Evolutionary conservation across 257 asterid genomes (phyloP).

Genomic region (Osmanthus fragrans): DNA sequence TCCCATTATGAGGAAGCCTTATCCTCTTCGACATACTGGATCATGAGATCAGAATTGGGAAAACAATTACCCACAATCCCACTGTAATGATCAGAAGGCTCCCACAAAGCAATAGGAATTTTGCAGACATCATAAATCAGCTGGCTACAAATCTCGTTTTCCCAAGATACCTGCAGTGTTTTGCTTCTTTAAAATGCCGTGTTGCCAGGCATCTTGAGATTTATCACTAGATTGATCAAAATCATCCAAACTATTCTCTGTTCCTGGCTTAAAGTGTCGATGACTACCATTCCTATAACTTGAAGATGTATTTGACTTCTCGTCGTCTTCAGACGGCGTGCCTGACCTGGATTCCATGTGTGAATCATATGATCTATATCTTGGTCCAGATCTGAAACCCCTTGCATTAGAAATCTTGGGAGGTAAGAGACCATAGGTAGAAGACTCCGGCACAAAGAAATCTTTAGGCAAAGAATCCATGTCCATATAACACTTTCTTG

Average conservation of each 20-base stretch:
- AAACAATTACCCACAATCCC: constrained; percentile 4
- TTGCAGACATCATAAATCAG: constrained; percentile 16
- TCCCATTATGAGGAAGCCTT: constrained; percentile 14
- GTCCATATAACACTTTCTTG: constrained; percentile 80
- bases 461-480: constrained; percentile 95
- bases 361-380: constrained; percentile 74
- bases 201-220: constrained; percentile 75
- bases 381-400: constrained; percentile 68
- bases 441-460: constrained; percentile 52
- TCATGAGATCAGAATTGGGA: constrained; percentile 20
- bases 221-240: constrained; percentile 66
- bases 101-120: constrained; percentile 18
- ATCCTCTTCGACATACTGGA: constrained; percentile 7
- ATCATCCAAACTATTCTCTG: constrained; percentile 61
- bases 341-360: constrained; percentile 83
- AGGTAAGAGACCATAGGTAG: constrained; percentile 44
- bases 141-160: constrained; percentile 54
- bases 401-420: constrained; percentile 55
- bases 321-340: constrained; percentile 95
- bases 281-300: constrained; percentile 63
- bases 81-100: constrained; percentile 5
- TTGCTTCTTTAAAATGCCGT: constrained; percentile 52
- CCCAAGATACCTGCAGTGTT: constrained; percentile 45
- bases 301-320: constrained; percentile 50
- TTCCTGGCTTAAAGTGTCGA: constrained; percentile 55